Percentiles rank a stretch among this genome's conserved stretches.
These are phyloP conservation scores for Neonectria neomacrospora DNA, from an alignment of 2,329 filamentous ascomycete genomes.

Conservation along the genomic window DNA sequence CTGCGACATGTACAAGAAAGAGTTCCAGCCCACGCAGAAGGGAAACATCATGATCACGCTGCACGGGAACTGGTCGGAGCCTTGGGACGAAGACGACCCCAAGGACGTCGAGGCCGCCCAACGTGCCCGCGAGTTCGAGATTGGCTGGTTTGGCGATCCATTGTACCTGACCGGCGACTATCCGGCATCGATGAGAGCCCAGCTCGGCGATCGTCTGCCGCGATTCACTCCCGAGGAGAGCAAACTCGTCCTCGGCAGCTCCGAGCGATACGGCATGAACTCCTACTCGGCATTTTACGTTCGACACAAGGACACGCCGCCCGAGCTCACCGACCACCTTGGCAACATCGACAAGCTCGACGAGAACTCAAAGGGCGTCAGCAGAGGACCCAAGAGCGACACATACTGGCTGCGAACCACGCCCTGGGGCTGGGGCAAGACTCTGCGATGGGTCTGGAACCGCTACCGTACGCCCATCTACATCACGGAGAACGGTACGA, in stretches of 20 bases:
- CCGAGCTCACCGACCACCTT: conserved; percentile 53
- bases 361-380: conserved; percentile 48
- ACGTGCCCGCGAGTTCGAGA: conserved; percentile 55
- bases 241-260: conserved; percentile 51
- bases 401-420: conserved; percentile 54
- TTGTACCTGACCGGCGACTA: conserved; percentile 53
- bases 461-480: conserved; percentile 55
- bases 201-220: conserved; percentile 52
- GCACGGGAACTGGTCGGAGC: conserved; percentile 56
- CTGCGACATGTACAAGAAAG: conserved; percentile 52
- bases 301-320: conserved; percentile 47
- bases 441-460: conserved; percentile 55
- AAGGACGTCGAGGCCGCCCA: conserved; percentile 52
- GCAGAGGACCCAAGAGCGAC: conserved; percentile 51
- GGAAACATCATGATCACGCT: conserved; percentile 55
- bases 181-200: conserved; percentile 52
- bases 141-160: conserved; percentile 55
- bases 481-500: conserved; percentile 57
- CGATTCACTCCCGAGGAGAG: conserved; percentile 53
- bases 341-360: conserved; percentile 53
- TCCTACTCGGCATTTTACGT: conserved; percentile 55
- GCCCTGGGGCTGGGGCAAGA: conserved; percentile 52
- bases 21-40: conserved; percentile 51
- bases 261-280: conserved; percentile 56
- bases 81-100: conserved; percentile 51